Evolutionary conservation across 805 yeast species (phyloP).

Genomic region (Candida taoyuanica): DNA sequence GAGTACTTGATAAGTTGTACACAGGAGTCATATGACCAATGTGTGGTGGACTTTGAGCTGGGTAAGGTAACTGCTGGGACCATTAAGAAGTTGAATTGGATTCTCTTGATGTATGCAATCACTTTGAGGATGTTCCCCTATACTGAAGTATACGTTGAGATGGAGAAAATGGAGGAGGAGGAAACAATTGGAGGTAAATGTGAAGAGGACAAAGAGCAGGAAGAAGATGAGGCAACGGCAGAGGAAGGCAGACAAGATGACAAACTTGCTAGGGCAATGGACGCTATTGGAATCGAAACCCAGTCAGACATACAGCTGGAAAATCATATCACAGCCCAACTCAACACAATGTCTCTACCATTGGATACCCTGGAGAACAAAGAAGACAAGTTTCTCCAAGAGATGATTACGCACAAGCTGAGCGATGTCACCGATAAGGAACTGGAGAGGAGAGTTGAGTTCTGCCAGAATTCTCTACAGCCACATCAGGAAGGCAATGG

Average conservation of each 20-base stretch:
- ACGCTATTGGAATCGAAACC: background rate
- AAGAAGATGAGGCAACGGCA: background rate
- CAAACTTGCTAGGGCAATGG: background rate
- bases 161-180: slow-evolving; percentile 1
- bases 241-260: slow-evolving; percentile 2
- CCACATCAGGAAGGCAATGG: background rate
- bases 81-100: background rate
- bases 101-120: slow-evolving; percentile 1
- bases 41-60: background rate
- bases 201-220: background rate
- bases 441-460: slow-evolving; percentile 4
- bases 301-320: background rate
- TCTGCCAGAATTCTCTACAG: slow-evolving; percentile 6
- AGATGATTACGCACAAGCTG: slow-evolving; percentile 4
- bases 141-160: slow-evolving; percentile 1
- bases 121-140: slow-evolving; percentile 6
- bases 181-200: background rate
- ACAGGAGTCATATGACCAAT: slow-evolving; percentile 4
- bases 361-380: slow-evolving; percentile 4
- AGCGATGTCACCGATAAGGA: slow-evolving; percentile 14
- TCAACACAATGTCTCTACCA: background rate
- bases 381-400: slow-evolving; percentile 10
- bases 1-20: slow-evolving; percentile 10
- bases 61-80: slow-evolving; percentile 4
- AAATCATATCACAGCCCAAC: background rate